Percentiles rank a stretch among this genome's conserved stretches.
These are phyloP conservation scores for Trichoderma koningiopsis DNA, from an alignment of 2,329 filamentous ascomycete genomes.

Conservation along the genomic window DNA sequence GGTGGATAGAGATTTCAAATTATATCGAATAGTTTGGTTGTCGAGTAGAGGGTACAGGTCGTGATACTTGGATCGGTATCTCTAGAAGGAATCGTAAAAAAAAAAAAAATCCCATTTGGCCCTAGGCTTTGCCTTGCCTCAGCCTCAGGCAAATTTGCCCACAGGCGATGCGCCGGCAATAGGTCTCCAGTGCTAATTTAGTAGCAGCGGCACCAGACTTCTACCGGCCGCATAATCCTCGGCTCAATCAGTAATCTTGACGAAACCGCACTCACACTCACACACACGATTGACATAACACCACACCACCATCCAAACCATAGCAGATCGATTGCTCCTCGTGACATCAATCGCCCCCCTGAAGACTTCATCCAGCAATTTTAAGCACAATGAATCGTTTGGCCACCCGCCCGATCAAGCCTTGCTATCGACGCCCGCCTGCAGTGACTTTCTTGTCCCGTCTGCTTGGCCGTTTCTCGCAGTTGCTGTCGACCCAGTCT, in stretches of 20 bases:
- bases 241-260: neutral
- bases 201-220: neutral
- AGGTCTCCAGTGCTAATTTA: neutral
- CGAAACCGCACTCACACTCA: neutral
- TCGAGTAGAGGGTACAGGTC: neutral
- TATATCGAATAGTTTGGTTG: neutral
- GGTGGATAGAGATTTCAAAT: neutral
- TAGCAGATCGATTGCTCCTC: neutral
- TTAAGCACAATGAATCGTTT: neutral
- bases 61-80: neutral
- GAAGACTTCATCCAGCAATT: neutral
- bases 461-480: neutral
- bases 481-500: neutral
- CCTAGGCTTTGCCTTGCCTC: neutral
- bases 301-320: neutral
- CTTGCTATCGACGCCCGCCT: neutral
- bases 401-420: neutral
- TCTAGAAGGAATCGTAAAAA: neutral
- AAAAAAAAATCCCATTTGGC: neutral
- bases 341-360: neutral
- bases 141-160: neutral
- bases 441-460: neutral
- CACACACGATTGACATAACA: too few relatives aligned
- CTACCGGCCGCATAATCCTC: conserved; percentile 3
- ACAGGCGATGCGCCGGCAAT: neutral